Base-by-base conservation (phyloP, 345 rosid species). In the Rhizophora mangle region DNA sequence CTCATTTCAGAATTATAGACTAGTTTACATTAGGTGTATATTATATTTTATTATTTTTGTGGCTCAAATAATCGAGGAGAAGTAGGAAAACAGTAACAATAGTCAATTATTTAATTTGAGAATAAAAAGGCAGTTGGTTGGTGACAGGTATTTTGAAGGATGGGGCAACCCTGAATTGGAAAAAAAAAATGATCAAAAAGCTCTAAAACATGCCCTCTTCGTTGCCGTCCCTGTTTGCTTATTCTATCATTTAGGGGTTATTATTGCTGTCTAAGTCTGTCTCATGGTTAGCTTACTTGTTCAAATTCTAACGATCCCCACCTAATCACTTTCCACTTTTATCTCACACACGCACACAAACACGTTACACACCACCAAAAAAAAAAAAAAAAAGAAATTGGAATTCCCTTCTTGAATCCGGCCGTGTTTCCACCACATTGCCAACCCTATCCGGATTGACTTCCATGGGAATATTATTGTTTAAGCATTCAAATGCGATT, bases 371-470 rank as follows among this genome's bases (percentile, higher is more conserved):
- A 11, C n/a, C n/a, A n/a, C n/a, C n/a, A 4, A 8, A 11, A 55
- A 11, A 55, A 55, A 3, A 5, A 24, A 11, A 55, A 55, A 7
- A 4, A 11, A 6, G 4, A 7, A 6, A 26, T 18, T 26, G 47
- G 1, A 32, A 6, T 47, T 20, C 24, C 34, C 66, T 24, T 71
- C 15, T 20, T 20, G 39, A 36, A 76, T 62, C 67, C 64, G 73
- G 66, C 53, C 7, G 6, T 26, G 27, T 54, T 51, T 31, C 18
- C 63, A 31, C 39, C 64, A 64, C 13, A 49, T 1, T 46, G 43
- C 66, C 68, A 62, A 69, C 78, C 58, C 29, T 72, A 67, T 71
- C 69, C 69, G 31, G 70, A 75, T 83, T 75, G 84, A 78, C 81
- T 74, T 70, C 10, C 26, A 32, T 39, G 65, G 62, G 31, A 8